Evolutionary conservation across 2,329 filamentous ascomycete genomes (phyloP), one percentile per base, ranked within the genome.

Genomic region (Microdochium trichocladiopsis): DNA sequence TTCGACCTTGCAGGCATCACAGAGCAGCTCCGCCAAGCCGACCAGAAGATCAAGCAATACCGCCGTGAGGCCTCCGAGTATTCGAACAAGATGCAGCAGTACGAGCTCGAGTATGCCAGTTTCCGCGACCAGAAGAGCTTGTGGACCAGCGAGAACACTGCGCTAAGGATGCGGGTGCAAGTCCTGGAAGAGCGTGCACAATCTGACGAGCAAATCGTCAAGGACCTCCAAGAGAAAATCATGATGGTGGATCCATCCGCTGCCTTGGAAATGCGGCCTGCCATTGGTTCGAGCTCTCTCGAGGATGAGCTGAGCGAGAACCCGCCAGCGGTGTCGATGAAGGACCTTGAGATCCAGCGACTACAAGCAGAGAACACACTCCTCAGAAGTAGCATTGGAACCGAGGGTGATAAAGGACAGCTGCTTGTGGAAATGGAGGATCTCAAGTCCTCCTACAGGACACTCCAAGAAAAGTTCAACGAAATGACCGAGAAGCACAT

Each of bases 351-450:
- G 60, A 63, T 83, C 22, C 79, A 79, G 25, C 76, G 82, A 31
- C 69, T 86, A 48, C 81, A 79, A 61, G 78, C 82, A 5, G 83
- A 86, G 64, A 84, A 83, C 58, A 74, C 77, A 33, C 64, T 85
- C 8, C 68, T 86, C 12, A 77, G 77, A 54, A 78, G 73, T 55
- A 80, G 74, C 49, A 70, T 80, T 50, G 75, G 74, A 10, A 76
- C 76, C 8, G 74, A 75, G 8, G 76, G 78, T 2, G 79, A 83
- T 57, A 78, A 76, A 52, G 75, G 76, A 45, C 69, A 74, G 45
- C 68, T 86, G 47, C 74, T 79, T 25, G 71, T 72, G 51, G 79
- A 85, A 55, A 69, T 84, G 25, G 81, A 85, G 48, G 73, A 79
- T 53, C 68, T 77, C 52, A 76, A 73, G 51, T 70, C 73, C 50